Evolutionary conservation across 495 filamentous ascomycete genomes (phyloP).

Genomic region (Penicillium nucicola): DNA sequence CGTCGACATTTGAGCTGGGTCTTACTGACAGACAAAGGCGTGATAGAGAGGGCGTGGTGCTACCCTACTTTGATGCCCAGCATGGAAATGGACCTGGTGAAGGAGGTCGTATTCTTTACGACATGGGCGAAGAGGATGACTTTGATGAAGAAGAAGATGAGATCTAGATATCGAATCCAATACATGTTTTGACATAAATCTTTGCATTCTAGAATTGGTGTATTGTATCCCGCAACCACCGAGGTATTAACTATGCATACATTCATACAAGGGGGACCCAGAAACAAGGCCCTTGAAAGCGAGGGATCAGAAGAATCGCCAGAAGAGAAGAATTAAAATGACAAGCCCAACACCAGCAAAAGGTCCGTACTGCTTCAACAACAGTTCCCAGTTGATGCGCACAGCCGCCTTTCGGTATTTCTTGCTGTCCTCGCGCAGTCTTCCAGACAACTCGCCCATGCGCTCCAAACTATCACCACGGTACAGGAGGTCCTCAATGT

Average conservation of each 20-base stretch:
- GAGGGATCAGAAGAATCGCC: constrained; percentile 74
- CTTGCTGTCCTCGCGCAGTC: constrained; percentile 85
- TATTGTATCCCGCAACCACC: constrained; percentile 40
- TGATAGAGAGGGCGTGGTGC: constrained; percentile 81
- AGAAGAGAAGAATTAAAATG: constrained; percentile 82
- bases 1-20: constrained; percentile 76
- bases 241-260: constrained; percentile 44
- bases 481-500: constrained; percentile 97
- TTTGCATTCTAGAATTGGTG: constrained; percentile 16
- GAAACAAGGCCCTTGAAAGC: neutral
- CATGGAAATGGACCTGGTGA: constrained; percentile 72
- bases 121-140: constrained; percentile 95
- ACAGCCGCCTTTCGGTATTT: constrained; percentile 93
- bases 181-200: constrained; percentile 6
- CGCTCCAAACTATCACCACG: constrained; percentile 90
- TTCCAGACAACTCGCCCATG: constrained; percentile 91
- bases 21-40: constrained; percentile 85
- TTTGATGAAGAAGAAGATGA: constrained; percentile 99
- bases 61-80: constrained; percentile 97
- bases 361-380: constrained; percentile 94
- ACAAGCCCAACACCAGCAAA: constrained; percentile 75
- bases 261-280: constrained; percentile 31
- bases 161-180: constrained; percentile 50
- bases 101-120: constrained; percentile 87
- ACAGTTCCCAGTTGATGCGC: constrained; percentile 95